Evolutionary conservation across 805 yeast species (phyloP).

Genomic region (Sugiyamaella mastotermitis): DNA sequence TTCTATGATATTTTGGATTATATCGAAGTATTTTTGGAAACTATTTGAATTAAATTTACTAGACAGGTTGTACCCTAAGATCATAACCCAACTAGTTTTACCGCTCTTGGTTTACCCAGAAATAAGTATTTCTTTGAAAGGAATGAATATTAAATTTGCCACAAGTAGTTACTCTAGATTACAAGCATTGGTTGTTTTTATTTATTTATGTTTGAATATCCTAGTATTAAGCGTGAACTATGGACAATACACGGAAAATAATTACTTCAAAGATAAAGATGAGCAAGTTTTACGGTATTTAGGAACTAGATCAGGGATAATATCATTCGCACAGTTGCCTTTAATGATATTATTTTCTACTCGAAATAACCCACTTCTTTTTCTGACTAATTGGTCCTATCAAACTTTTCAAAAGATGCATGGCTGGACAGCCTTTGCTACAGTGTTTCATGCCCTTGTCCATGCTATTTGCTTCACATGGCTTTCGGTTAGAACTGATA

Average conservation of each 20-base stretch:
- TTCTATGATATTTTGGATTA: neutral
- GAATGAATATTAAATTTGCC: constrained; percentile 28
- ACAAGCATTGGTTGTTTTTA: constrained; percentile 34
- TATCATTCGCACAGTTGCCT: constrained; percentile 24
- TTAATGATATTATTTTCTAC: constrained; percentile 44
- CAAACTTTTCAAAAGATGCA: constrained; percentile 59
- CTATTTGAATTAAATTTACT: no score
- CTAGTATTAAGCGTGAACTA: constrained; percentile 22
- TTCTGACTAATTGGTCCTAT: constrained; percentile 56
- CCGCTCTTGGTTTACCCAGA: no score
- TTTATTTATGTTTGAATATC: constrained; percentile 30
- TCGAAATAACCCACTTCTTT: constrained; percentile 61
- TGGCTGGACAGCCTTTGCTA: constrained; percentile 28
- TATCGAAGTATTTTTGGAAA: no score
- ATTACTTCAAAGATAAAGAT: constrained; percentile 7
- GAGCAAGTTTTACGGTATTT: constrained; percentile 18
- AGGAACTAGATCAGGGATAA: constrained; percentile 22
- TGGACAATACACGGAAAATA: constrained; percentile 16
- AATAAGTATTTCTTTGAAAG: constrained; percentile 24
- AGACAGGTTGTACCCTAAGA: no score
- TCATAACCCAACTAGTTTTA: no score
- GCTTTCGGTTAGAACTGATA: constrained; percentile 11
- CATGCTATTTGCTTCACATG: constrained; percentile 22
- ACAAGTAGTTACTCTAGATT: no score
- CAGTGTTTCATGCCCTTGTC: constrained; percentile 20